Evolutionary conservation across 2,329 filamentous ascomycete species (phyloP).

Genomic region (Ceratocystis eucalypticola): DNA sequence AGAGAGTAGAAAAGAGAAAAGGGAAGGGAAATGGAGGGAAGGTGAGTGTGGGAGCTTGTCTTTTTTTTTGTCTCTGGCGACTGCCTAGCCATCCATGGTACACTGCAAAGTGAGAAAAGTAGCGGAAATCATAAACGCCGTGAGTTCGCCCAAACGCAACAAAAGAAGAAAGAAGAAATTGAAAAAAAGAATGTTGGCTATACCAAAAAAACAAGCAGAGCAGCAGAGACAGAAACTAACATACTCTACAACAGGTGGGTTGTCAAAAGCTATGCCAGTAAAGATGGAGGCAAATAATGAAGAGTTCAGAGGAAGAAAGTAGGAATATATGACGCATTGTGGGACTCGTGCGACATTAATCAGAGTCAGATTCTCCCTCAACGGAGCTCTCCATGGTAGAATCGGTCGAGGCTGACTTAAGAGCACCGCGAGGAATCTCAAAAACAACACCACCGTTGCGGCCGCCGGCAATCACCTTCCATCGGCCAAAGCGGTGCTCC

Average conservation of each 20-base stretch:
- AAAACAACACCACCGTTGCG: conserved; percentile 82
- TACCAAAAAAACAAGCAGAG: conserved; percentile 1
- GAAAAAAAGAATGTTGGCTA: conserved; percentile 8
- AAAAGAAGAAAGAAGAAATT: background rate
- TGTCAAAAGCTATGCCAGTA: background rate
- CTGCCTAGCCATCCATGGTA: background rate
- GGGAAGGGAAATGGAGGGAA: too few species aligned
- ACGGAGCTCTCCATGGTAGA: conserved; percentile 15
- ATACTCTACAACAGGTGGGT: background rate
- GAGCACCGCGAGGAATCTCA: conserved; percentile 46
- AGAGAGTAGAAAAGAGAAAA: background rate
- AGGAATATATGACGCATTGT: background rate
- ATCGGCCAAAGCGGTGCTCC: conserved; percentile 73
- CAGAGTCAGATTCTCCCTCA: conserved; percentile 26
- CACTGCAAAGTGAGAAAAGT: conserved; percentile 6
- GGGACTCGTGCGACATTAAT: background rate
- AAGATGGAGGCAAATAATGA: background rate
- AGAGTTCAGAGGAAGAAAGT: background rate
- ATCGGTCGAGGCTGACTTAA: conserved; percentile 26
- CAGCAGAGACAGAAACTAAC: background rate
- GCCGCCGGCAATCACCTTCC: conserved; percentile 51
- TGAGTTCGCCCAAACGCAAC: conserved; percentile 14
- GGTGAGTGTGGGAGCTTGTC: background rate
- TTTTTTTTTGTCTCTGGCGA: background rate
- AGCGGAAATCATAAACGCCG: conserved; percentile 17